Evolutionary conservation across 2,329 filamentous ascomycete genomes (phyloP).

Genomic region (Trichothecium sympodiale): DNA sequence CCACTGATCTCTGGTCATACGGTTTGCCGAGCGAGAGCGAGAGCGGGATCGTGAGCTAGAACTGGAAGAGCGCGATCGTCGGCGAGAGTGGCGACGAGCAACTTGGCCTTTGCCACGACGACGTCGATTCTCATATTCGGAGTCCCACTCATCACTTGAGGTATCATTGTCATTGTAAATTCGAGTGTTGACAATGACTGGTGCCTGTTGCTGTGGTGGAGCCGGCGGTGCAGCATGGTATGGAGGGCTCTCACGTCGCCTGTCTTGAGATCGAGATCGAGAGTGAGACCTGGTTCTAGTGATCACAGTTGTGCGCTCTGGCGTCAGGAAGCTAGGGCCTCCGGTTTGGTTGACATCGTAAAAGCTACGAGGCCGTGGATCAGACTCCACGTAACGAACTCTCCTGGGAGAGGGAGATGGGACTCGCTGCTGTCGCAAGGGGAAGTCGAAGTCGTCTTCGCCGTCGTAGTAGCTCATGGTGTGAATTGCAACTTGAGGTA

Average conservation of each 20-base stretch:
- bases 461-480: constrained; percentile 34
- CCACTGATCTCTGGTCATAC: constrained; percentile 31
- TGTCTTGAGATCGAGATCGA: constrained; percentile 37
- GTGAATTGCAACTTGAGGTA: neutral
- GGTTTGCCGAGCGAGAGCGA: constrained; percentile 9
- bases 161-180: constrained; percentile 36
- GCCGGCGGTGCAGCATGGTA: constrained; percentile 14
- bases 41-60: constrained; percentile 25
- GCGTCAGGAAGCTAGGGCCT: constrained; percentile 28
- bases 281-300: constrained; percentile 25
- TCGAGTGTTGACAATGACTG: constrained; percentile 48
- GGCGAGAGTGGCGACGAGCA: constrained; percentile 7
- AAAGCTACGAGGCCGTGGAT: constrained; percentile 22
- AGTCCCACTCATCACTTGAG: constrained; percentile 26
- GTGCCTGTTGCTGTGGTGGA: constrained; percentile 18
- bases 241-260: constrained; percentile 31
- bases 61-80: constrained; percentile 13
- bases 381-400: constrained; percentile 34
- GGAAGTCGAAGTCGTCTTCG: constrained; percentile 45
- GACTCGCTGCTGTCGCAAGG: constrained; percentile 21
- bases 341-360: constrained; percentile 24
- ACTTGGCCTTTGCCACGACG: constrained; percentile 12
- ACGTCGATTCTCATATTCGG: constrained; percentile 19
- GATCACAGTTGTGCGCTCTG: constrained; percentile 34
- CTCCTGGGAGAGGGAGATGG: constrained; percentile 21